These are phyloP conservation scores for Boletus tomentosulus DNA, from an alignment of 768 basidiomycete species.

Conservation along the genomic window DNA sequence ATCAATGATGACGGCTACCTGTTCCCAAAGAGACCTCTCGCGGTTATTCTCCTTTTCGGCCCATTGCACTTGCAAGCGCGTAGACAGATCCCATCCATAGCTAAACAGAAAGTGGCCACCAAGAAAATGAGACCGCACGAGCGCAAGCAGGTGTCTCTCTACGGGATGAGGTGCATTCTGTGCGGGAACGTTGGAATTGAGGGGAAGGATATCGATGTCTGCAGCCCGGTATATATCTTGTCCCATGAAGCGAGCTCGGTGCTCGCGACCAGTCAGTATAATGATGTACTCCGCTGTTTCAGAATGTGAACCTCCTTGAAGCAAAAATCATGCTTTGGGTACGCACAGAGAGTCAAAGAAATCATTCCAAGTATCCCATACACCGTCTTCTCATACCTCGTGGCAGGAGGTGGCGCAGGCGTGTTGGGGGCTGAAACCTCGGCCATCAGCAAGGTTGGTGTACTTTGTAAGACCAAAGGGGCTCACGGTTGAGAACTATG, in stretches of 20 bases:
- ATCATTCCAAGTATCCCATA: constrained; percentile 77
- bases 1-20: constrained; percentile 43
- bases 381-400: constrained; percentile 59
- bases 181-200: constrained; percentile 66
- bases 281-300: constrained; percentile 86
- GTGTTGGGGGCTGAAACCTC: constrained; percentile 46
- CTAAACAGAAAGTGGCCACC: constrained; percentile 85
- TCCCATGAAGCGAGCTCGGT: constrained; percentile 73
- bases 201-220: constrained; percentile 87
- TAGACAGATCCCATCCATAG: constrained; percentile 87
- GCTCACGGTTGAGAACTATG: constrained; percentile 64
- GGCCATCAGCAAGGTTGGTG: not conserved
- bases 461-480: not conserved
- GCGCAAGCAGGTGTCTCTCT: constrained; percentile 81
- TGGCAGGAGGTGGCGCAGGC: constrained; percentile 49
- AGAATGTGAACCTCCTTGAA: not conserved
- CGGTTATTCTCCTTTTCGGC: constrained; percentile 46
- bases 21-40: constrained; percentile 68
- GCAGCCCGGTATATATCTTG: constrained; percentile 87
- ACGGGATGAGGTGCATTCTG: constrained; percentile 75
- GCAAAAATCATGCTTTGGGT: not conserved
- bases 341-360: constrained; percentile 70
- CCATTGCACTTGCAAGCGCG: constrained; percentile 82
- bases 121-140: constrained; percentile 80
- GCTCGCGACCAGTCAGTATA: constrained; percentile 78